A percentile compares a stretch with the other conserved stretches of the same genome.
Conservation (phyloP, 441 rosid species). For the Euphorbia schlechtendalii region DNA sequence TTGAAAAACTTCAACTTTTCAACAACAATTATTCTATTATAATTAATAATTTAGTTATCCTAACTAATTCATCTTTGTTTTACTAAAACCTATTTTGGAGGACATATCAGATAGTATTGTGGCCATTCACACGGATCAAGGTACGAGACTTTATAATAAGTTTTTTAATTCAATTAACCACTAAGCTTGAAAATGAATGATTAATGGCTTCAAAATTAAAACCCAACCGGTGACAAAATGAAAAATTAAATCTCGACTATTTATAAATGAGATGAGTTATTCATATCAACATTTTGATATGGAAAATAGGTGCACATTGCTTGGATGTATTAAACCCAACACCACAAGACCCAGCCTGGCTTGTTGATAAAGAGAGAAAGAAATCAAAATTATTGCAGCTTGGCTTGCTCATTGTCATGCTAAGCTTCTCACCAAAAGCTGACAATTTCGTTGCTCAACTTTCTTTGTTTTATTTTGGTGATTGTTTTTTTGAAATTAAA, state of each 20-base stretch:
- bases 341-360: background rate
- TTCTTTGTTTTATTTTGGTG: background rate
- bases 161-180: no score
- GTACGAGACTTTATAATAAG: background rate
- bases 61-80: no score
- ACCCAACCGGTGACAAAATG: no score
- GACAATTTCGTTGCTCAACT: background rate
- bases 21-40: no score
- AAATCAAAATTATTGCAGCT: background rate
- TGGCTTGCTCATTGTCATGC: slow-evolving; percentile 11
- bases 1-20: no score
- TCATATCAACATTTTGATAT: no score
- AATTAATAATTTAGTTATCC: no score
- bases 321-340: no score
- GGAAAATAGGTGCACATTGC: slow-evolving; percentile 4
- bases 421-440: background rate
- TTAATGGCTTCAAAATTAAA: no score
- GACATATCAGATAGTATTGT: slow-evolving; percentile 1
- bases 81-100: background rate
- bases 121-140: slow-evolving; percentile 1
- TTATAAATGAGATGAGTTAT: no score
- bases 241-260: no score
- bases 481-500: background rate
- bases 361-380: background rate
- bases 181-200: no score